Base-by-base conservation (phyloP, 176 grass and related monocot species). In the Carex myosuroides region DNA sequence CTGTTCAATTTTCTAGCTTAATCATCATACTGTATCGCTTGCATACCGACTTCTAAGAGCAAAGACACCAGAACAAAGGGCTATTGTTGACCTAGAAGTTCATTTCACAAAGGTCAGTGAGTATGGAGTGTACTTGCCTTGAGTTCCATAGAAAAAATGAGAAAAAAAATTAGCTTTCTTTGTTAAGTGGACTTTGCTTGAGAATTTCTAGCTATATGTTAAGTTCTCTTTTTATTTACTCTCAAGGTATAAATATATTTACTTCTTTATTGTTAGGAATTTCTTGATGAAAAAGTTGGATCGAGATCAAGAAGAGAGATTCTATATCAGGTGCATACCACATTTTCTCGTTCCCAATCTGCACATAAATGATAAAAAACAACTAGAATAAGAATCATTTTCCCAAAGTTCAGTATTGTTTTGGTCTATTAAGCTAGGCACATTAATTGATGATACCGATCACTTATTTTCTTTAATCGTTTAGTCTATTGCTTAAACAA, bases 1-100 rank as follows among this genome's bases (percentile, higher is more conserved):
- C 53, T 70, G 69, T 77, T 35, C 8, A 80, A 44, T 80, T 68
- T 60, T 77, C 13, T 76, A 96, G 93, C 37, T 96, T 83, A 87
- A 92, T 91, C 86, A 80, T 32, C 87, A 85, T 52, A 91, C 87
- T 17, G 65, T 96, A 80, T 91, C 91, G 17, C 91, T 92, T 1
- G 85, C 89, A 50, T 88, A 63, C 87, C 91, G 87, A 76, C 89
- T 96, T 84, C 59, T 96, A 68, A 86, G 89, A 82, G 91, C 93
- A 75, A 96, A 87, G 76, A 96, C 89, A 70, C 91, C 94, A 7
- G 89, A 92, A 44, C 75, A 93, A 21, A 96, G 94, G 72, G 94
- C 94, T 68, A 10, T 70, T 64, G 80, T 96, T 41, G 94, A 96
- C 86, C 87, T 93, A 71, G 94, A 96, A 89, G 84, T 88, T 55